Percentiles rank a stretch among this genome's conserved stretches.
Conservation (phyloP, 78 protist species). For the Dictyostelium firmibasis region DNA sequence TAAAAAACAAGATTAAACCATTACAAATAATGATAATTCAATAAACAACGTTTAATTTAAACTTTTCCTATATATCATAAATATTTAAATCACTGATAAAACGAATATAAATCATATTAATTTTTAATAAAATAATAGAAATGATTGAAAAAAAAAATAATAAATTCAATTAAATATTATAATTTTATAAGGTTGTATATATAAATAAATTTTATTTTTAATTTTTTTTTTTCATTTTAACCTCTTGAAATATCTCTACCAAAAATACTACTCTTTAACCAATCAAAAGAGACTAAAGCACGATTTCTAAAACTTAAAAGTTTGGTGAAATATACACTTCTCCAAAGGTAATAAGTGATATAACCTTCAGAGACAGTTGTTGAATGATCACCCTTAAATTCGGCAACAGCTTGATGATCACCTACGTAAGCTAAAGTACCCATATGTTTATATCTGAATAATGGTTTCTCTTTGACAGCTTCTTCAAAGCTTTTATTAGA, state of each 20-base stretch:
- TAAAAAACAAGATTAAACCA: no score
- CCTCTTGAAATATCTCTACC: conserved; percentile 74
- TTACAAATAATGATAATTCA: no score
- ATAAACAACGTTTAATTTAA: no score
- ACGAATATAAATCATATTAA: neutral
- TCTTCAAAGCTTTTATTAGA: neutral
- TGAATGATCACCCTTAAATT: neutral
- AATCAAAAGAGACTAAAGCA: conserved; percentile 47
- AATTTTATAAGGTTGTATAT: no score
- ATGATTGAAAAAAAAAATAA: no score
- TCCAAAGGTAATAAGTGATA: conserved; percentile 42
- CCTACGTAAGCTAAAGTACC: conserved; percentile 65
- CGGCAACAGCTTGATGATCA: conserved; percentile 31
- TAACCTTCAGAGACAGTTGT: conserved; percentile 55
- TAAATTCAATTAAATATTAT: no score
- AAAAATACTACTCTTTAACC: conserved; percentile 56
- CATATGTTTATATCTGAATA: conserved; percentile 55
- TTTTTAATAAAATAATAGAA: neutral
- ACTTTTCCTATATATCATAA: neutral
- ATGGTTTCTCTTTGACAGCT: conserved; percentile 5
- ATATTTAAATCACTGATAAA: neutral
- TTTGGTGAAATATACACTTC: conserved; percentile 45
- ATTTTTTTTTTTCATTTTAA: neutral
- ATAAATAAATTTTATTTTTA: no score
- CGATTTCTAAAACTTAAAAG: conserved; percentile 39